phyloP scores from a whole-genome alignment of 2,329 filamentous ascomycete genomes.

The Epichloe uncinata region DNA sequence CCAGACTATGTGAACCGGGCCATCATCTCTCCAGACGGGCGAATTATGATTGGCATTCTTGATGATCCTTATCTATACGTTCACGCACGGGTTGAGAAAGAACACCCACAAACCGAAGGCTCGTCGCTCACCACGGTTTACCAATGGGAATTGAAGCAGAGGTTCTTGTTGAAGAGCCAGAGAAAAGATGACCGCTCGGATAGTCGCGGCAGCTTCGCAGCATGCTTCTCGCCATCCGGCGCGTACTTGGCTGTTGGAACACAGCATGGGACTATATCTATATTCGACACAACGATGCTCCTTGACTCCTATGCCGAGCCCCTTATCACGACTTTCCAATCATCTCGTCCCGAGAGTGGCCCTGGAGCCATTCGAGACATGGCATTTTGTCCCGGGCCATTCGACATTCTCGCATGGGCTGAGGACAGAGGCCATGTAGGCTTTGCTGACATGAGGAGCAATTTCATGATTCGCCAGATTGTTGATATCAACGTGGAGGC shows the following conservation, averaged over 20 bases:
- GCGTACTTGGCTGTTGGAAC: constrained; percentile 63
- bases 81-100: constrained; percentile 43
- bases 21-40: constrained; percentile 81
- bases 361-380: constrained; percentile 79
- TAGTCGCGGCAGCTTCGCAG: constrained; percentile 60
- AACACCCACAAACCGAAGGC: constrained; percentile 13
- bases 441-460: constrained; percentile 57
- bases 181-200: constrained; percentile 38
- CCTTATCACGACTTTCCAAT: constrained; percentile 62
- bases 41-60: constrained; percentile 67
- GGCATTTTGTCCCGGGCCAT: constrained; percentile 80
- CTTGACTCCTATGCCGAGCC: constrained; percentile 36
- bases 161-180: constrained; percentile 46
- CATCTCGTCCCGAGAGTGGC: constrained; percentile 57
- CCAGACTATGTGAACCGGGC: constrained; percentile 87
- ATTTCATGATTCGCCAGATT: constrained; percentile 55
- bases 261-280: constrained; percentile 66
- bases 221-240: constrained; percentile 61
- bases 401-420: constrained; percentile 89
- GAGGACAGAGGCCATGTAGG: constrained; percentile 72
- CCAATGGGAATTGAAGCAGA: constrained; percentile 38
- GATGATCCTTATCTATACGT: constrained; percentile 82
- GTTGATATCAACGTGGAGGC: constrained; percentile 48
- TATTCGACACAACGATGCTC: constrained; percentile 49
- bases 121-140: constrained; percentile 18